Conservation (phyloP, 495 filamentous ascomycete genomes). For the Neurospora cerealis region DNA sequence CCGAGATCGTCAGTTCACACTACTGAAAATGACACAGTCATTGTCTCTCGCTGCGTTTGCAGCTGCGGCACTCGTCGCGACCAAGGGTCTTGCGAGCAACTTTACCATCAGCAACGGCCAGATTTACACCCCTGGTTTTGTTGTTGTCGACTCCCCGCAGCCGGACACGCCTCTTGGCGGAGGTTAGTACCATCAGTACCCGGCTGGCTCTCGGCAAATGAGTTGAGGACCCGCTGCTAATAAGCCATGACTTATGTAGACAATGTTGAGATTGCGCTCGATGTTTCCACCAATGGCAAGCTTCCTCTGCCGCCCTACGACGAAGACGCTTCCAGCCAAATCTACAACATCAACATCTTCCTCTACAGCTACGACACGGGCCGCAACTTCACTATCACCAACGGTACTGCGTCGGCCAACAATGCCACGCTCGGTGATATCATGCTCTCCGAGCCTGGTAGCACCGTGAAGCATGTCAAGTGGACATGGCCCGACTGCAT, state of each 20-base stretch:
- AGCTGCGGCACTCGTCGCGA: slow-evolving; percentile 7
- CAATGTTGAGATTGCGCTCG: slow-evolving; percentile 53
- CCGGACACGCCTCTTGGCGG: slow-evolving; percentile 58
- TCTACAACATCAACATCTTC: slow-evolving; percentile 57
- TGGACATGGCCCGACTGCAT: slow-evolving; percentile 60
- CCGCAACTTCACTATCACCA: slow-evolving; percentile 59
- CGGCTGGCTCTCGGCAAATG: background rate
- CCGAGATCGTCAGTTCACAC: slow-evolving; percentile 17
- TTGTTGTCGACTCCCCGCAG: slow-evolving; percentile 53
- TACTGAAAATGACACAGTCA: slow-evolving; percentile 5
- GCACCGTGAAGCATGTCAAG: slow-evolving; percentile 60
- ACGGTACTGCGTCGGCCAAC: slow-evolving; percentile 46
- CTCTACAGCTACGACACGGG: slow-evolving; percentile 49
- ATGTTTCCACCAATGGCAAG: slow-evolving; percentile 54
- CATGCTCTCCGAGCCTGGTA: slow-evolving; percentile 48
- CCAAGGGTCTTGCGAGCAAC: slow-evolving; percentile 16
- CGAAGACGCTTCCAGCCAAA: slow-evolving; percentile 36
- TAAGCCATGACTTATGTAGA: slow-evolving; percentile 24
- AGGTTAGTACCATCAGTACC: slow-evolving; percentile 30
- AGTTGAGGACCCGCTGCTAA: background rate
- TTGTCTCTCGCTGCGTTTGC: slow-evolving; percentile 9
- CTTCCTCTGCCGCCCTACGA: slow-evolving; percentile 47
- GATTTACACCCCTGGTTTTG: slow-evolving; percentile 54
- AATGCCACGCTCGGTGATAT: slow-evolving; percentile 50
- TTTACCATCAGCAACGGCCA: slow-evolving; percentile 50